Evolutionary conservation across 805 yeast genomes (phyloP).

Genomic region (Wickerhamiella shivajii): DNA sequence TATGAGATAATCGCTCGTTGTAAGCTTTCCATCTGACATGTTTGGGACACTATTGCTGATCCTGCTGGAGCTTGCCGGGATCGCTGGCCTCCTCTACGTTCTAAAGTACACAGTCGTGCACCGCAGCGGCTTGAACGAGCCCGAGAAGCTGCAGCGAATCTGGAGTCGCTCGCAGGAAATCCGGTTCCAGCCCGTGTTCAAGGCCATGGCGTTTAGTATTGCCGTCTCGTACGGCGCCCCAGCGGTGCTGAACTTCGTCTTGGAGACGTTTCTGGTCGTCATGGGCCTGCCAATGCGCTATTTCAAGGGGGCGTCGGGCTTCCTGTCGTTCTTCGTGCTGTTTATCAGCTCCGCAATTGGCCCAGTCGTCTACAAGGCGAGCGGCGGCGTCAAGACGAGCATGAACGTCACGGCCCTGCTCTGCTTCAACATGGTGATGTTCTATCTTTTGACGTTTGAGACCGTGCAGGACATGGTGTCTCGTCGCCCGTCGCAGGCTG

Average conservation of each 20-base stretch:
- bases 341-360: constrained; percentile 13
- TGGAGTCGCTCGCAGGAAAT: constrained; percentile 21
- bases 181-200: constrained; percentile 19
- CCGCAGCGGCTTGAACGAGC: constrained; percentile 20
- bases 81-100: constrained; percentile 14
- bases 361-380: constrained; percentile 17
- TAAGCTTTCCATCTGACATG: no score
- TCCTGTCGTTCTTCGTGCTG: constrained; percentile 7
- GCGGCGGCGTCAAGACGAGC: constrained; percentile 13
- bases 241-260: constrained; percentile 12
- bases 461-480: constrained; percentile 1
- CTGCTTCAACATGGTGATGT: constrained; percentile 13
- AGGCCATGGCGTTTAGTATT: constrained; percentile 17
- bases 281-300: constrained; percentile 2
- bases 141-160: constrained; percentile 20
- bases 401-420: constrained; percentile 14
- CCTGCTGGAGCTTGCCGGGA: constrained; percentile 11
- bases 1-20: no score
- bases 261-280: constrained; percentile 2
- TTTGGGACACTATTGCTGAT: constrained; percentile 1
- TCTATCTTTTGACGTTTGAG: constrained; percentile 4
- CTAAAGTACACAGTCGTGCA: constrained; percentile 16
- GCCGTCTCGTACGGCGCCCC: constrained; percentile 18
- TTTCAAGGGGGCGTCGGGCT: constrained; percentile 3
- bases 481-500: neutral